Evolutionary conservation across 495 filamentous ascomycete genomes (phyloP).

Genomic region (Lophium mytilinum): DNA sequence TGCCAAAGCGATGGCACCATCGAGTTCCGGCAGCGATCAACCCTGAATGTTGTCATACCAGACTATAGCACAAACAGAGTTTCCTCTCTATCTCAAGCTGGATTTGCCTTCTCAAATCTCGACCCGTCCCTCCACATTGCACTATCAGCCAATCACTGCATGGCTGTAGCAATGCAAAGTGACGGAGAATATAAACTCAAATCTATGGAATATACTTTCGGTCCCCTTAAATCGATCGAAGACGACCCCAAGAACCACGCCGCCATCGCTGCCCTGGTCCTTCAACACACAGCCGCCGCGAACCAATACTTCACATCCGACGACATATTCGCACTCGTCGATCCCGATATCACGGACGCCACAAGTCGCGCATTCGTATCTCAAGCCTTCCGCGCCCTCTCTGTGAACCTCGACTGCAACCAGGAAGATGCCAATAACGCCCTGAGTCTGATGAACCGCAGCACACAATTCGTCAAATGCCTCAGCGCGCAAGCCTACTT

Average conservation of each 20-base stretch:
- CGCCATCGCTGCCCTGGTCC: conserved; percentile 50
- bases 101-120: conserved; percentile 54
- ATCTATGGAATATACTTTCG: conserved; percentile 45
- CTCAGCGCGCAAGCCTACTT: conserved; percentile 63
- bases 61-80: conserved; percentile 56
- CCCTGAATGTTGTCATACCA: conserved; percentile 55
- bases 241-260: conserved; percentile 16
- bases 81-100: conserved; percentile 60
- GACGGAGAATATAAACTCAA: conserved; percentile 59
- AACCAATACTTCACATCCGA: conserved; percentile 55
- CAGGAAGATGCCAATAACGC: conserved; percentile 57
- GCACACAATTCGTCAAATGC: conserved; percentile 57
- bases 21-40: conserved; percentile 65
- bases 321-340: conserved; percentile 62
- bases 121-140: conserved; percentile 42
- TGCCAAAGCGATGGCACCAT: conserved; percentile 68
- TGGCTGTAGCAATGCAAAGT: conserved; percentile 54
- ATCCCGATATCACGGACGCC: conserved; percentile 6
- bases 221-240: conserved; percentile 9
- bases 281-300: conserved; percentile 52
- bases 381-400: conserved; percentile 57
- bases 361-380: conserved; percentile 24
- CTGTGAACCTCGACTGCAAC: conserved; percentile 60
- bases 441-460: conserved; percentile 50
- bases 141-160: conserved; percentile 68